Percentiles rank a stretch among this genome's conserved stretches.
Evolutionary conservation across 2,329 filamentous ascomycete genomes (phyloP).

Genomic region (Magnaporthales sp.): DNA sequence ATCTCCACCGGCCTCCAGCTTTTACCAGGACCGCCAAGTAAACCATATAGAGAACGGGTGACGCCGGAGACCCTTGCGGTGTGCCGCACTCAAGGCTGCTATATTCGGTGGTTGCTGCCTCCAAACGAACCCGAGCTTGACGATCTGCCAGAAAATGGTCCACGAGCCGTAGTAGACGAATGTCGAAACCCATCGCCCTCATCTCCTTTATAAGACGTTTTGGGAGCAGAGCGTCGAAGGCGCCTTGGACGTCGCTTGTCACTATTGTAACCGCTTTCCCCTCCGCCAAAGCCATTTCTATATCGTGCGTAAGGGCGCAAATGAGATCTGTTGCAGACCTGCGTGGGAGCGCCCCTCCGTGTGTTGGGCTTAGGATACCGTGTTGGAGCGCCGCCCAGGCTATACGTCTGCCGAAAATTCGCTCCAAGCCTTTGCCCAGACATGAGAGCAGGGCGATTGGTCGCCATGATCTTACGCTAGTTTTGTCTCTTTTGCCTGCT

Average conservation of each 20-base stretch:
- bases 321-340: not conserved
- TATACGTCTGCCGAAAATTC: constrained; percentile 6
- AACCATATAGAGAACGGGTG: not conserved
- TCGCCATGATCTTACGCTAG: constrained; percentile 4
- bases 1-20: not conserved
- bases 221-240: not conserved
- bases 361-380: not conserved
- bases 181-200: not conserved
- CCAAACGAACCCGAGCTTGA: not conserved
- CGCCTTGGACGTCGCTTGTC: not conserved
- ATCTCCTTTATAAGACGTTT: not conserved
- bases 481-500: constrained; percentile 6
- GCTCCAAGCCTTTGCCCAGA: constrained; percentile 9
- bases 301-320: not conserved
- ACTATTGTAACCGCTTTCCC: not conserved
- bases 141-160: not conserved
- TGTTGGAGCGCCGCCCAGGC: not conserved
- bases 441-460: constrained; percentile 10
- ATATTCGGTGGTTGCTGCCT: not conserved
- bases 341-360: not conserved
- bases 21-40: not conserved
- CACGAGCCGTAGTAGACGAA: not conserved
- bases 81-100: not conserved
- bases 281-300: not conserved
- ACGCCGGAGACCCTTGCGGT: not conserved